Evolutionary conservation across 1,284 basidiomycete species (phyloP), one percentile per base, ranked within the genome.

Genomic region (Coniferiporia sulphurascens): DNA sequence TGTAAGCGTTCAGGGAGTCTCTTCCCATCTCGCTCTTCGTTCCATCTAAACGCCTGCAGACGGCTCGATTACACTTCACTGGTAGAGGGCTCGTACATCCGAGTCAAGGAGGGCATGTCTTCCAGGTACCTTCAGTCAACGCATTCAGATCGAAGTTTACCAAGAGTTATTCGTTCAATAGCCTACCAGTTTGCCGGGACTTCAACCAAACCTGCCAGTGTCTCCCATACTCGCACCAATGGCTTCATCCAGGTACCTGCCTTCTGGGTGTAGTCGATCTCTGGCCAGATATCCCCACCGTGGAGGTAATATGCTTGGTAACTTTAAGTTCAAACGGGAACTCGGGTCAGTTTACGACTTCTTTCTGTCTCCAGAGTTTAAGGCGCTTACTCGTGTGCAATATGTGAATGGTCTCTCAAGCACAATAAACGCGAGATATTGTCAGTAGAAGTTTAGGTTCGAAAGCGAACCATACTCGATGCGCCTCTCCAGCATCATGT

Each of bases 171-270:
- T 8, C 38, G 38, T 15, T 15, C 7, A 8, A 15, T 41, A 41
- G 56, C 69, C 35, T 46, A 82, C 87, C 87, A 91, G 67, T 84
- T 88, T 5, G 78, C 86, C 0, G 87, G 87, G 58, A 91, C 85
- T 68, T 91, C 86, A 1, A 91, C 88, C 13, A 85, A 67, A 0
- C 85, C 86, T 0, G n/a, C n/a, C n/a, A n/a, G n/a, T n/a, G 88
- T 91, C 49, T 78, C 76, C 36, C 85, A 83, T 0, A 88, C 89
- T 51, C 78, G 76, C 51, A 72, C 69, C 3, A 91, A 76, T 0
- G 89, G 88, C 67, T 86, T 82, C 89, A 91, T 92, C 89, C 89
- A 92, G 0, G 76, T 77, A 62, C 78, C 70, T 2, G 89, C 87
- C 32, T 78, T 70, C 19, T 79, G 74, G 3, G 71, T 67, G 69